Percentiles rank a stretch among this genome's conserved stretches.
Conservation (phyloP, 140 eudicot species). For the Cichorium intybus region DNA sequence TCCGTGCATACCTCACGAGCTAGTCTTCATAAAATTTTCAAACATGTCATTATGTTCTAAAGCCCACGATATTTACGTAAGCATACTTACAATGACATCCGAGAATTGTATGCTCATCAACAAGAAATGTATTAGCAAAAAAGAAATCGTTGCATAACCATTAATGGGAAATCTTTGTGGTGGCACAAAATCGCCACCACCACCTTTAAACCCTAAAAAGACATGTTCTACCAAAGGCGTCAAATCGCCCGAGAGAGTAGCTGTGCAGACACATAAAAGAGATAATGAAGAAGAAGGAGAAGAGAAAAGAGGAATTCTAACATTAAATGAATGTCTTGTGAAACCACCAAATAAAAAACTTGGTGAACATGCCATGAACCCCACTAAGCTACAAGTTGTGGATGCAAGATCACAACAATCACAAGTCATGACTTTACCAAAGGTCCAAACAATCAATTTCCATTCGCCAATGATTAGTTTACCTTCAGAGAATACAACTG, state of each 20-base stretch:
- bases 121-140: no score
- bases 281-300: background rate
- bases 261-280: background rate
- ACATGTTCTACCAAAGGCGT: background rate
- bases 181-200: slow-evolving; percentile 10
- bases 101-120: no score
- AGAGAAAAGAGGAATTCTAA: background rate
- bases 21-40: no score
- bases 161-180: slow-evolving; percentile 25
- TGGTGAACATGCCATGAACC: background rate
- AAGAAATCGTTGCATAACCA: background rate
- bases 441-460: slow-evolving; percentile 14
- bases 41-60: no score
- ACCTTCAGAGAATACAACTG: slow-evolving; percentile 8
- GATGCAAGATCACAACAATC: background rate
- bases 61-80: no score
- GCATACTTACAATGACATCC: no score
- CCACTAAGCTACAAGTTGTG: background rate
- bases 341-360: slow-evolving; percentile 11
- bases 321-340: slow-evolving; percentile 15
- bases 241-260: background rate
- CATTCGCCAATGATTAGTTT: slow-evolving; percentile 41
- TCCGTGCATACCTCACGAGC: no score
- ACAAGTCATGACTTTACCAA: slow-evolving; percentile 25
- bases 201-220: slow-evolving; percentile 1